Evolutionary conservation across 164 flowering plant species (phyloP), one percentile per base, ranked within the genome.

Genomic region (Litsea cubeba): DNA sequence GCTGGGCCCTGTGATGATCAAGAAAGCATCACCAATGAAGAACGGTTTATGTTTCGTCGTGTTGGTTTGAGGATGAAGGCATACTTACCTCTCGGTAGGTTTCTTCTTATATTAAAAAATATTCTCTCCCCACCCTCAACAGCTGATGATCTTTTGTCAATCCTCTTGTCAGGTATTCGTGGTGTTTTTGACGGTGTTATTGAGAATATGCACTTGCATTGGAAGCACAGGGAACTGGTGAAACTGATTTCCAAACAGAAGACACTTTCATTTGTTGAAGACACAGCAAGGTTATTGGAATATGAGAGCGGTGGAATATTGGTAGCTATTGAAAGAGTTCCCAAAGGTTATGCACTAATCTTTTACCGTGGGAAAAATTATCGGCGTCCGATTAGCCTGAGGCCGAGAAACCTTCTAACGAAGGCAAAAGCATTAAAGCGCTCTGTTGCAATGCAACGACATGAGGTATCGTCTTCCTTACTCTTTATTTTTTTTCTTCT

Each of bases 141-240:
- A 51, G 66, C 70, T 78, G 12, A 63, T 40, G 30, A 18, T 63
- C 64, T 62, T 5, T 60, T 2, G 46, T 35, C 10, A 35, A 35
- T 71, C 30, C 2, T 32, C 60, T 12, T 79, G 64, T 24, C 85
- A 95, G 99, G 99, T 22, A 89, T 93, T 76, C 94, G 99, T 80
- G 99, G 99, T 74, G 97, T 95, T 75, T 95, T 95, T 83, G 97
- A 93, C 85, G 99, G 98, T 75, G 98, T 93, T 76, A 87, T 95
- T 77, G 97, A 93, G 84, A 93, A 95, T 82, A 95, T 95, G 99
- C 99, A 95, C 85, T 81, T 96, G 83, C 98, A 94, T 74, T 96
- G 99, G 99, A 96, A 94, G 85, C 89, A 96, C 80, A 86, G 98
- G 80, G 99, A 96, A 75, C 87, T 96, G 72, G 99, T 96, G 76